Evolutionary conservation across 768 basidiomycete genomes (phyloP).

Genomic region (Calocybe indica): DNA sequence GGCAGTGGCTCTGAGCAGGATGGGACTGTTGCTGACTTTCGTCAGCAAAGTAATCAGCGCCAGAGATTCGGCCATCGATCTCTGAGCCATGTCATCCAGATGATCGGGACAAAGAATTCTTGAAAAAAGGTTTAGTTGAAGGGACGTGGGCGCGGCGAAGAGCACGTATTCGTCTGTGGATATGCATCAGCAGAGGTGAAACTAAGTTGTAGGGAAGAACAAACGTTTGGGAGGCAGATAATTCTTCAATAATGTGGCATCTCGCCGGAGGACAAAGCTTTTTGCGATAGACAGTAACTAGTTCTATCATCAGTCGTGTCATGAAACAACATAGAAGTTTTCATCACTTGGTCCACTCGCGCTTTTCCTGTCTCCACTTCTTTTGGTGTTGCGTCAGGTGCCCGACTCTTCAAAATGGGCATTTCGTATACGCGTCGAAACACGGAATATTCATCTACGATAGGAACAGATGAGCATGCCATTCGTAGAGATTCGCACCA

Average conservation of each 20-base stretch:
- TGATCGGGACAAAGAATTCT: constrained; percentile 70
- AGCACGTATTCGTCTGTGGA: constrained; percentile 91
- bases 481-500: constrained; percentile 3
- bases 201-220: constrained; percentile 15
- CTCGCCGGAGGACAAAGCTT: constrained; percentile 88
- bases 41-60: constrained; percentile 75
- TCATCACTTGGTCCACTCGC: constrained; percentile 64
- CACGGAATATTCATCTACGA: constrained; percentile 63
- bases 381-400: constrained; percentile 64
- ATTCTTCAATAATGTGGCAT: constrained; percentile 73
- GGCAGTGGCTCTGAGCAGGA: constrained; percentile 74
- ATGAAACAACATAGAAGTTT: not conserved
- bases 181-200: not conserved
- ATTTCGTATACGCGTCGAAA: constrained; percentile 81
- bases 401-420: constrained; percentile 83
- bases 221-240: constrained; percentile 90
- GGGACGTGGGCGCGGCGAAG: constrained; percentile 83
- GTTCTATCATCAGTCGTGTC: not conserved
- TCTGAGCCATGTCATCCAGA: constrained; percentile 61
- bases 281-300: constrained; percentile 71
- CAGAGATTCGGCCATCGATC: constrained; percentile 71
- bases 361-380: constrained; percentile 76
- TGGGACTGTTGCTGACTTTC: constrained; percentile 92
- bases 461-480: constrained; percentile 1
- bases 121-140: constrained; percentile 77